Percentiles rank a stretch among this genome's conserved stretches.
Evolutionary conservation across 371 early-diverging fungal genomes (phyloP).

Genomic region (Mortierella sp.): DNA sequence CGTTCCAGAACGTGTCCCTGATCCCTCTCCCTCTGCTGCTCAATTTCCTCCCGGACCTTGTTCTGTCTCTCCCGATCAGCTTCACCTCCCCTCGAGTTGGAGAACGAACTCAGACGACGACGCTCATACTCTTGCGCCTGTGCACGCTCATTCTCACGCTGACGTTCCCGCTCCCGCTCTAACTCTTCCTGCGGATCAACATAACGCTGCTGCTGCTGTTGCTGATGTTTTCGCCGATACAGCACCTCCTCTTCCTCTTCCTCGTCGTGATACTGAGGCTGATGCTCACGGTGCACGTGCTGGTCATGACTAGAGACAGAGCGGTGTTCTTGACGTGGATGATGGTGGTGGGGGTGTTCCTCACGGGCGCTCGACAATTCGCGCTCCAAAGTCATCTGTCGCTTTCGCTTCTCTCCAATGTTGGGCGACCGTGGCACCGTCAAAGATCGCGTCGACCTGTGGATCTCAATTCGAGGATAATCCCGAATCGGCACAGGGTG

Average conservation of each 20-base stretch:
- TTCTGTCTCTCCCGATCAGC: constrained; percentile 14
- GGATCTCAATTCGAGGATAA: constrained; percentile 47
- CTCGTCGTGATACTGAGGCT: neutral
- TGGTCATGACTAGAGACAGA: neutral
- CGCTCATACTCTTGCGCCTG: constrained; percentile 23
- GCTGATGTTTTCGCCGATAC: neutral
- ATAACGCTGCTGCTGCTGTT: neutral
- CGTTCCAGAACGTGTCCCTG: neutral
- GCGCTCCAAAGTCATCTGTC: constrained; percentile 26
- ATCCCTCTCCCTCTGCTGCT: constrained; percentile 20
- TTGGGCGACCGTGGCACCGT: constrained; percentile 42
- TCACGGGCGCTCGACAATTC: constrained; percentile 9
- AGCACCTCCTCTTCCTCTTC: neutral
- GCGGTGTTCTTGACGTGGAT: neutral
- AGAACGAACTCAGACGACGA: constrained; percentile 12
- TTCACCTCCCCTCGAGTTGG: neutral
- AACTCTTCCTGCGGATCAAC: constrained; percentile 4
- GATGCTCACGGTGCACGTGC: neutral
- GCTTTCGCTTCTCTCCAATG: constrained; percentile 51
- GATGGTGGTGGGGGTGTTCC: constrained; percentile 10
- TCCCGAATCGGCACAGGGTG: constrained; percentile 41
- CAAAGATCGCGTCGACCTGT: constrained; percentile 34
- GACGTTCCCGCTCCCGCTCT: constrained; percentile 14
- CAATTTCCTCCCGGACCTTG: constrained; percentile 21
- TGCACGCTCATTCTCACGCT: constrained; percentile 18